phyloP scores from a whole-genome alignment of 306 rosid species.

The Fagus sylvatica region DNA sequence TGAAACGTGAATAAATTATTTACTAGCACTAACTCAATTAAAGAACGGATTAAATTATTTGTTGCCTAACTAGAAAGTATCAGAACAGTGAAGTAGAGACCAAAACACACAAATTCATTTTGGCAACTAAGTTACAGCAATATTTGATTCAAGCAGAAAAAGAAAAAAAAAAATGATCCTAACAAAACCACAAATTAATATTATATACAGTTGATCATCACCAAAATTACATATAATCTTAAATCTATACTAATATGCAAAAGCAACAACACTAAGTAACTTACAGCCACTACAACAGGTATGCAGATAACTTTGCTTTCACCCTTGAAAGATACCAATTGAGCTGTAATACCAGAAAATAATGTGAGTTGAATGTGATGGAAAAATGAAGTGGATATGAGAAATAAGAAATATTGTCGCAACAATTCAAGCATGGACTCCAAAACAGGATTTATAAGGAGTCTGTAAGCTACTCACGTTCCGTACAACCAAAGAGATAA shows the following conservation, averaged over 20 bases:
- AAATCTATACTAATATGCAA: background rate
- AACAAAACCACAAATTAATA: background rate
- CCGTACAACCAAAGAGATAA: conserved; percentile 83
- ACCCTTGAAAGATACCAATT: conserved; percentile 61
- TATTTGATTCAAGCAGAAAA: background rate
- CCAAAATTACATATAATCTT: background rate
- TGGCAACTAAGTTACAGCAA: no score
- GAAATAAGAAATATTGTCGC: background rate
- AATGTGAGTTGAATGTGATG: background rate
- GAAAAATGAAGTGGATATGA: background rate
- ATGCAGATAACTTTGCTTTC: conserved; percentile 70
- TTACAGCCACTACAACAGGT: conserved; percentile 83
- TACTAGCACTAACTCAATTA: background rate
- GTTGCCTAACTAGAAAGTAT: background rate
- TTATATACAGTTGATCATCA: background rate
- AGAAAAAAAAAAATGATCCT: background rate
- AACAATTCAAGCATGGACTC: background rate
- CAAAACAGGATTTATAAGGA: background rate
- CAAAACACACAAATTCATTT: background rate
- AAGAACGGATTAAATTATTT: background rate
- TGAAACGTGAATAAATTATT: background rate
- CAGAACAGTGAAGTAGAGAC: background rate
- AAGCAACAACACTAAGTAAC: conserved; percentile 29
- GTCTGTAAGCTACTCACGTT: conserved; percentile 43
- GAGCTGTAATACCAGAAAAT: conserved; percentile 57